Conservation (phyloP, 495 filamentous ascomycete species). For the Hypoxylon rickii region DNA sequence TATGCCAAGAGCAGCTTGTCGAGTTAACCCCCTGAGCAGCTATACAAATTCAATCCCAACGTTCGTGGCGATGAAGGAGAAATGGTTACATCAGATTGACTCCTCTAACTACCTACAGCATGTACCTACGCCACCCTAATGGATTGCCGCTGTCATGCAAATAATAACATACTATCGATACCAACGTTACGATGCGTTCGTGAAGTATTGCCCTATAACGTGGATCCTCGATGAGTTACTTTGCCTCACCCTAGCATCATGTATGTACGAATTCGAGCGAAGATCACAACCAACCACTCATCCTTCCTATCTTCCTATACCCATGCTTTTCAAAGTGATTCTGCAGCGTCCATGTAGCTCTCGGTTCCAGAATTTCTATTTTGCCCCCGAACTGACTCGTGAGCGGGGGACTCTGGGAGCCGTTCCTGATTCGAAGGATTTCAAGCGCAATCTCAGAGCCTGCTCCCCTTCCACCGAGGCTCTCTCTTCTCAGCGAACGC, state of each 20-base stretch:
- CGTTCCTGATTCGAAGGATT: too few species aligned
- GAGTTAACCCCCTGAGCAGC: constrained; percentile 3
- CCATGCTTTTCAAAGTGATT: background rate
- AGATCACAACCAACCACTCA: background rate
- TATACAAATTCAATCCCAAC: background rate
- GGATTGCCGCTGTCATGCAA: background rate
- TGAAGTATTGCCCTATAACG: background rate
- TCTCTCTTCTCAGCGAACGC: constrained; percentile 48
- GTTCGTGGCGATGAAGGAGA: background rate
- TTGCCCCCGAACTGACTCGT: too few species aligned
- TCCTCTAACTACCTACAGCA: background rate
- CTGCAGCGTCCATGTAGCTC: too few species aligned
- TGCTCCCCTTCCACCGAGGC: constrained; percentile 44
- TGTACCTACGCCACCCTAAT: background rate
- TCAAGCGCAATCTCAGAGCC: constrained; percentile 17
- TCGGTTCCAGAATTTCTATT: too few species aligned
- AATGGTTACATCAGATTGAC: background rate
- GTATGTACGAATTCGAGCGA: background rate
- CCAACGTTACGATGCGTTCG: background rate
- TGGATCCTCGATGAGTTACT: background rate
- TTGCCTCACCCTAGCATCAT: background rate
- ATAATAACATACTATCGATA: background rate
- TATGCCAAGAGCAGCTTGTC: constrained; percentile 24
- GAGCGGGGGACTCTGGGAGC: too few species aligned
- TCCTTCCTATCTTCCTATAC: background rate